These are phyloP conservation scores for Fusarium poae DNA, from an alignment of 2,329 filamentous ascomycete genomes.

Conservation along the genomic window DNA sequence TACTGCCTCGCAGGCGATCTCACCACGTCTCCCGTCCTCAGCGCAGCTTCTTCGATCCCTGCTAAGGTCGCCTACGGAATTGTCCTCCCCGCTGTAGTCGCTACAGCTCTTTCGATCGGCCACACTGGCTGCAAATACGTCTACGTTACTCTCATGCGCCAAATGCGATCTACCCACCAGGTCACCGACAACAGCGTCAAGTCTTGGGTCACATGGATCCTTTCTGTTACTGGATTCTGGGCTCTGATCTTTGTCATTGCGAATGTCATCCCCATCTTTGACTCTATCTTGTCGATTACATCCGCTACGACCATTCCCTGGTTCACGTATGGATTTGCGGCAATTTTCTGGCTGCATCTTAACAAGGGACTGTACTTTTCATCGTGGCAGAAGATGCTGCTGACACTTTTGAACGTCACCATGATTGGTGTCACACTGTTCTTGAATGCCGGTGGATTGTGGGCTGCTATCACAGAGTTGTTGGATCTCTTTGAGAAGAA, in stretches of 20 bases:
- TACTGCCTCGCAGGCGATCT: constrained; percentile 46
- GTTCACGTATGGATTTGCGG: constrained; percentile 47
- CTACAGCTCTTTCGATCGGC: constrained; percentile 43
- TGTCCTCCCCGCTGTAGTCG: constrained; percentile 44
- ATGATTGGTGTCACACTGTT: constrained; percentile 43
- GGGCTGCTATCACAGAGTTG: constrained; percentile 44
- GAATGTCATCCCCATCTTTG: constrained; percentile 50
- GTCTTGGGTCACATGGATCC: constrained; percentile 48
- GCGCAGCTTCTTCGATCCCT: constrained; percentile 38
- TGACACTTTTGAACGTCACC: constrained; percentile 37
- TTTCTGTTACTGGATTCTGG: constrained; percentile 43
- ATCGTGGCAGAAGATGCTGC: constrained; percentile 35
- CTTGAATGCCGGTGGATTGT: constrained; percentile 46
- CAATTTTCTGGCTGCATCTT: constrained; percentile 47
- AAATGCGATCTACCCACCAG: constrained; percentile 38
- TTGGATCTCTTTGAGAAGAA: constrained; percentile 35
- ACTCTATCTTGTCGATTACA: constrained; percentile 48
- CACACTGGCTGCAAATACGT: constrained; percentile 49
- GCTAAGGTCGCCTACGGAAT: constrained; percentile 49
- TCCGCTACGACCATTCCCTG: constrained; percentile 47
- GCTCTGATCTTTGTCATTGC: constrained; percentile 47
- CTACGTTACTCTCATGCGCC: constrained; percentile 35
- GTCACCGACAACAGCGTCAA: constrained; percentile 42
- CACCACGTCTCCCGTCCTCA: constrained; percentile 43
- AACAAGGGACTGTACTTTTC: constrained; percentile 40